A percentile compares a stretch with the other conserved stretches of the same genome.
Evolutionary conservation across 305 asterid species (phyloP).

Genomic region (Solanum hybrid): DNA sequence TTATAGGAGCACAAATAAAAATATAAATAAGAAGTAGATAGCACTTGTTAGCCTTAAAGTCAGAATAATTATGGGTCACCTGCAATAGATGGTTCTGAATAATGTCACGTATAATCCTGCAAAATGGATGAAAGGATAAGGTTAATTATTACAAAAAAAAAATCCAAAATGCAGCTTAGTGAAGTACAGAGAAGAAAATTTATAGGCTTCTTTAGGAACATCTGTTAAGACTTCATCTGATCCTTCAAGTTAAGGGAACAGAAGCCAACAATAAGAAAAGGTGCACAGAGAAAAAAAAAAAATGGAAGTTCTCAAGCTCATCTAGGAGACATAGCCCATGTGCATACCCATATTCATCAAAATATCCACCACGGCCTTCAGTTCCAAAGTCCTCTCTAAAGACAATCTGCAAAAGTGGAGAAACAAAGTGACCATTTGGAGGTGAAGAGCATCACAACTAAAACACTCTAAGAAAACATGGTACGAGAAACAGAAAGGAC

Average conservation of each 20-base stretch:
- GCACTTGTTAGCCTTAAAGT: background rate
- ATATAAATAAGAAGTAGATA: background rate
- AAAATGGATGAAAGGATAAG: conserved; percentile 5
- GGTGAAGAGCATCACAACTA: background rate
- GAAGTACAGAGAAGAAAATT: conserved; percentile 5
- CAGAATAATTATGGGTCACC: conserved; percentile 21
- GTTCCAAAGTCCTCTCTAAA: conserved; percentile 97
- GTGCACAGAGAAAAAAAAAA: background rate
- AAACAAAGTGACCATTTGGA: background rate
- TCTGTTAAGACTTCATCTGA: background rate
- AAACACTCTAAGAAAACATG: background rate
- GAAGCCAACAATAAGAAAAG: conserved; percentile 1
- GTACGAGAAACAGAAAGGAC: background rate
- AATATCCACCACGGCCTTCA: conserved; percentile 97
- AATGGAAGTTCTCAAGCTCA: background rate
- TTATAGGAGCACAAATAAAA: background rate
- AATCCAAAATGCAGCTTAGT: background rate
- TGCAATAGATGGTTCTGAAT: conserved; percentile 82
- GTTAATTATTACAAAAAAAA: background rate
- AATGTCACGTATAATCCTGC: conserved; percentile 84
- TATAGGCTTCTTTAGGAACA: background rate
- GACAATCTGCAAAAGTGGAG: conserved; percentile 54
- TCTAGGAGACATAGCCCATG: background rate
- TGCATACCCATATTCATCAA: conserved; percentile 83
- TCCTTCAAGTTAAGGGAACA: background rate